These are phyloP conservation scores for Melaleuca alternifolia DNA, from an alignment of 345 rosid genomes.

Conservation along the genomic window DNA sequence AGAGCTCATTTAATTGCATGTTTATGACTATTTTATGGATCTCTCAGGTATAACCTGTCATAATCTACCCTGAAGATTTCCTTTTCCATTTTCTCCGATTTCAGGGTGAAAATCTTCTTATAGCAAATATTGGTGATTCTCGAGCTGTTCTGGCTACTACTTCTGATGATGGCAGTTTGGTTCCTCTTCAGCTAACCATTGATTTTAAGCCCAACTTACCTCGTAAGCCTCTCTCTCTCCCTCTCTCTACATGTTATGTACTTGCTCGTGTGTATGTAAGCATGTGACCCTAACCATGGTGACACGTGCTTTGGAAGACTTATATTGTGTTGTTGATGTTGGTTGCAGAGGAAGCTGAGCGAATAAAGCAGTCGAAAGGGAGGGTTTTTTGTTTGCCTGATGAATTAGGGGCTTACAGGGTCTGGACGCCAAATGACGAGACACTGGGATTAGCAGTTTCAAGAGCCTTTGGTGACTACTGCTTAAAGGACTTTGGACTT, in stretches of 20 bases:
- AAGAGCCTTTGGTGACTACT: constrained; percentile 81
- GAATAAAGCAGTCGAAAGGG: constrained; percentile 58
- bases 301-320: neutral
- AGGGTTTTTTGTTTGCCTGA: constrained; percentile 52
- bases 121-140: constrained; percentile 81
- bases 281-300: neutral
- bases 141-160: constrained; percentile 70
- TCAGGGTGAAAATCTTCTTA: constrained; percentile 53
- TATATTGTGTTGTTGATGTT: neutral
- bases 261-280: neutral
- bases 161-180: constrained; percentile 38
- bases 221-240: constrained; percentile 17
- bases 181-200: constrained; percentile 64
- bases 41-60: neutral
- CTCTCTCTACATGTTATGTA: neutral
- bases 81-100: neutral
- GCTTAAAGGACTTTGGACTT: constrained; percentile 76
- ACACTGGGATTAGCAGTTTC: constrained; percentile 71
- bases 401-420: constrained; percentile 74
- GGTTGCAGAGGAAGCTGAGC: constrained; percentile 69
- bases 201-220: constrained; percentile 89
- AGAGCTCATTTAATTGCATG: neutral
- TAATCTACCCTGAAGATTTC: neutral
- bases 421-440: constrained; percentile 59
- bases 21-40: neutral